phyloP scores from a whole-genome alignment of 2,329 filamentous ascomycete species.

The Colletotrichum nymphaeae region DNA sequence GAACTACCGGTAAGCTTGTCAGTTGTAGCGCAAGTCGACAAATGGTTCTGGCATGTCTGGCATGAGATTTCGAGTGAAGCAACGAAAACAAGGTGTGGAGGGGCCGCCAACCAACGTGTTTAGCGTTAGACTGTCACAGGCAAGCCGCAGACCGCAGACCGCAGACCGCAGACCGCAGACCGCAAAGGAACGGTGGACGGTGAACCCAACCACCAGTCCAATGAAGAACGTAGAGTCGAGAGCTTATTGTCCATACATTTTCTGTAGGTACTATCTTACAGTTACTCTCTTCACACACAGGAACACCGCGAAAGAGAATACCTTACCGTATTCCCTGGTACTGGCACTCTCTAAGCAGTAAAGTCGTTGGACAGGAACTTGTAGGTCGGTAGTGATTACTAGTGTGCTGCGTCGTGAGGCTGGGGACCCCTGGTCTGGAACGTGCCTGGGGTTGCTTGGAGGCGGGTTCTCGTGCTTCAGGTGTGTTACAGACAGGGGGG shows the following conservation, averaged over 20 bases:
- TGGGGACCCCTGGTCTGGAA: constrained; percentile 18
- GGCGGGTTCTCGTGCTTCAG: constrained; percentile 53
- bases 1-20: too few species aligned
- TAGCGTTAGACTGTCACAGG: constrained; percentile 15
- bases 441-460: constrained; percentile 15
- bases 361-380: too few species aligned
- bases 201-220: not conserved
- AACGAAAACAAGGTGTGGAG: not conserved
- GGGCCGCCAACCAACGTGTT: not conserved
- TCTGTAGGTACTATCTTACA: not conserved
- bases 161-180: too few species aligned
- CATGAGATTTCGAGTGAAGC: not conserved
- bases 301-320: too few species aligned
- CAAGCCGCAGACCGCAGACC: too few species aligned
- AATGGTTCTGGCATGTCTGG: not conserved
- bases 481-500: constrained; percentile 59
- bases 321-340: too few species aligned
- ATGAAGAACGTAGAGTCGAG: not conserved
- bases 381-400: too few species aligned
- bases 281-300: not conserved
- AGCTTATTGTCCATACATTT: not conserved
- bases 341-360: too few species aligned
- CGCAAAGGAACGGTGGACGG: too few species aligned
- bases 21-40: not conserved
- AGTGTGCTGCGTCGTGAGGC: not conserved